These are phyloP conservation scores for Cytospora leucostoma DNA, from an alignment of 2,329 filamentous ascomycete species.

Conservation along the genomic window DNA sequence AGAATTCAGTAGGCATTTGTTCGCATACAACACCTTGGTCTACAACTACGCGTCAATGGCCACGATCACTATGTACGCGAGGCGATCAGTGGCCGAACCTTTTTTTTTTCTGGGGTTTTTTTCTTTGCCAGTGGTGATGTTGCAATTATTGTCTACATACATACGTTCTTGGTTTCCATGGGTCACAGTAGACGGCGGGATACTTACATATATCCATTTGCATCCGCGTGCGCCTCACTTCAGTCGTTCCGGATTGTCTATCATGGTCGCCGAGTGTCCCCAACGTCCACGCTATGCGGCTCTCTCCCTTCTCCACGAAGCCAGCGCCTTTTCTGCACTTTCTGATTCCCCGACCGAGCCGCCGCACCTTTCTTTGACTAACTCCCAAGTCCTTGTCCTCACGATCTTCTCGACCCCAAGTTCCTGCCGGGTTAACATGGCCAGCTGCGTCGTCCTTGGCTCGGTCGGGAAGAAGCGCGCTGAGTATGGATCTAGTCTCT, in stretches of 20 bases:
- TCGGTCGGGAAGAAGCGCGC: constrained; percentile 79
- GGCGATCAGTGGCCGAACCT: too few species aligned
- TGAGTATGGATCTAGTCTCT: constrained; percentile 90
- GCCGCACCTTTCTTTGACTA: constrained; percentile 75
- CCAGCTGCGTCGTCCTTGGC: constrained; percentile 77
- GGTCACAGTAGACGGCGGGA: too few species aligned
- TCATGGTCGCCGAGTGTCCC: neutral
- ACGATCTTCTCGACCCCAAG: constrained; percentile 77
- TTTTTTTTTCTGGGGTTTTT: too few species aligned
- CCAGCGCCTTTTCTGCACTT: constrained; percentile 66
- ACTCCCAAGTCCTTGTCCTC: constrained; percentile 76
- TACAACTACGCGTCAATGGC: too few species aligned
- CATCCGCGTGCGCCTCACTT: too few species aligned
- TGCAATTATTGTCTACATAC: too few species aligned
- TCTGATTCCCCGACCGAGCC: constrained; percentile 63
- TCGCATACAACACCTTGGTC: too few species aligned
- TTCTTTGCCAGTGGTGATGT: too few species aligned
- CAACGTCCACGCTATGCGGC: neutral
- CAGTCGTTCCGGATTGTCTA: neutral
- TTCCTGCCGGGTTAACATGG: constrained; percentile 72
- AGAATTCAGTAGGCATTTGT: too few species aligned
- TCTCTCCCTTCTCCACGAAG: constrained; percentile 56
- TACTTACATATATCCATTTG: too few species aligned
- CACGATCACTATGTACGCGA: too few species aligned
- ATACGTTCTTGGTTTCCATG: too few species aligned